Conservation (phyloP, 75 land plant genomes). For the Pinus tabuliformis region DNA sequence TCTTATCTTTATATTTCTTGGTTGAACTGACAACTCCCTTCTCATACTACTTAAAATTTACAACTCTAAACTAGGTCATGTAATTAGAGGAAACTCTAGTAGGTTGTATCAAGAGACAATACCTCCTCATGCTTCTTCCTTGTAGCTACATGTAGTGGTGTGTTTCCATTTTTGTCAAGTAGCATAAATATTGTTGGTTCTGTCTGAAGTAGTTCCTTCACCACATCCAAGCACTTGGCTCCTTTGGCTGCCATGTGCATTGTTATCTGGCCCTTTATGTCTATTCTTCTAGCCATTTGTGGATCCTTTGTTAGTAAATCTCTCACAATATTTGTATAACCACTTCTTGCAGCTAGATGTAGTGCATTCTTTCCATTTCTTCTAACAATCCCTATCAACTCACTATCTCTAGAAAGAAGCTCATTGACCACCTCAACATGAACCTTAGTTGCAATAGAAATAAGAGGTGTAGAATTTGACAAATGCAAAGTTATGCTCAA, state of each 20-base stretch:
- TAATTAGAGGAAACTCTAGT: neutral
- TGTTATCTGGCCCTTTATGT: constrained; percentile 70
- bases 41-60: neutral
- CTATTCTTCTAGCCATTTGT: constrained; percentile 55
- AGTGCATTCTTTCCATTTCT: constrained; percentile 73
- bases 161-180: constrained; percentile 59
- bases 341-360: constrained; percentile 62
- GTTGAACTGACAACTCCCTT: neutral
- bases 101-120: constrained; percentile 5
- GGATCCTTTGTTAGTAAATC: constrained; percentile 49
- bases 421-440: constrained; percentile 44
- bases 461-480: constrained; percentile 58
- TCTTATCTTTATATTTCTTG: neutral
- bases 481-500: constrained; percentile 48
- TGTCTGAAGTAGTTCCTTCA: constrained; percentile 46
- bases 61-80: neutral
- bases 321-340: constrained; percentile 50
- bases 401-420: constrained; percentile 34
- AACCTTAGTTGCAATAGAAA: constrained; percentile 50
- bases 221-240: constrained; percentile 35
- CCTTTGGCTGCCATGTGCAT: constrained; percentile 80
- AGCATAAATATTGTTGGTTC: constrained; percentile 64
- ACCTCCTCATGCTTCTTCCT: constrained; percentile 69
- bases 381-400: constrained; percentile 28
- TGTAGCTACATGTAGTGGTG: constrained; percentile 63